phyloP scores from a whole-genome alignment of 148 eudicot species.

The Rhododendron ovatum region DNA sequence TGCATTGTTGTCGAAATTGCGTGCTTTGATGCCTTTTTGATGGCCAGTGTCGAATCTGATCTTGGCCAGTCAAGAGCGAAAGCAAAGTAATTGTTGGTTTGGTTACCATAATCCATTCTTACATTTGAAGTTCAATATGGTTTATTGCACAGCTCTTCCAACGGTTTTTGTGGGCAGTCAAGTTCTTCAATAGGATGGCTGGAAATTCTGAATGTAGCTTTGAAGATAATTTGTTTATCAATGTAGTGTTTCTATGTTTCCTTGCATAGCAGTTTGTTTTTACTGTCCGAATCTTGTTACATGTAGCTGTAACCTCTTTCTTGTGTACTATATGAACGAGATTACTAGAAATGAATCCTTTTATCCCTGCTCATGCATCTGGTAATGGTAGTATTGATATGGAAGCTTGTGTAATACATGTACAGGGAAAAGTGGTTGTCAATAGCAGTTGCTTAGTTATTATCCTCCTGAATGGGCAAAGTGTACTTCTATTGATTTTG shows the following conservation, averaged over 20 bases:
- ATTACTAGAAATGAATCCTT: conserved; percentile 16
- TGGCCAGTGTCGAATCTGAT: background rate
- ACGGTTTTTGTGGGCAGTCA: background rate
- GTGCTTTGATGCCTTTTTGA: background rate
- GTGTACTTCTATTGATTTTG: conserved; percentile 4
- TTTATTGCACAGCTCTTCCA: background rate
- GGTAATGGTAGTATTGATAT: background rate
- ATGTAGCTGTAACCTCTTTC: conserved; percentile 33
- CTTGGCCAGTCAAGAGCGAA: too few species aligned
- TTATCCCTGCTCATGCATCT: background rate
- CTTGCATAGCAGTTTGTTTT: conserved; percentile 28
- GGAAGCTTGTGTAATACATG: background rate
- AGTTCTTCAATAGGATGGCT: background rate
- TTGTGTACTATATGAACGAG: conserved; percentile 22
- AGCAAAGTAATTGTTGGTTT: too few species aligned
- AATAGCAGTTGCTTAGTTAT: background rate
- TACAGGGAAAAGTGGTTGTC: background rate
- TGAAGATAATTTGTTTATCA: conserved; percentile 9
- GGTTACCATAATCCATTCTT: too few species aligned
- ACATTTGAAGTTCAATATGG: background rate
- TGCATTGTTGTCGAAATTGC: background rate
- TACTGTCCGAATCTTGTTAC: conserved; percentile 28
- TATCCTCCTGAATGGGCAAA: background rate
- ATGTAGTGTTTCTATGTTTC: conserved; percentile 16
- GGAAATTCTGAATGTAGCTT: background rate